Evolutionary conservation across 768 basidiomycete species (phyloP).

Genomic region (Gloeostereum incarnatum): DNA sequence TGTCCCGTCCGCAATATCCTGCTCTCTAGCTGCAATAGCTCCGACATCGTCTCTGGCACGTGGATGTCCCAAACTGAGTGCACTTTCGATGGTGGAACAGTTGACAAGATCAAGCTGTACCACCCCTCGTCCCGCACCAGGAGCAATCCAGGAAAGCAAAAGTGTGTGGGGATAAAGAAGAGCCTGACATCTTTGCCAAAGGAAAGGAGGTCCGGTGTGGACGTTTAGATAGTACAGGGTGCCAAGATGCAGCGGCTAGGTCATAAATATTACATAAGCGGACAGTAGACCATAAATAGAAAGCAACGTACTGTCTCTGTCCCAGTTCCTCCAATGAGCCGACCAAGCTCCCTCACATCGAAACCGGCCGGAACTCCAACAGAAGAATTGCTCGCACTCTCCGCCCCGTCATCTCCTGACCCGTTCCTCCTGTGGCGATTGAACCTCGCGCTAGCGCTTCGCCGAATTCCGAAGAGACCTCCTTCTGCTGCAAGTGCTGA

Average conservation of each 20-base stretch:
- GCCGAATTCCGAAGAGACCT: slow-evolving; percentile 43
- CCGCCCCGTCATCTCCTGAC: not conserved
- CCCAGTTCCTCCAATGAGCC: slow-evolving; percentile 5
- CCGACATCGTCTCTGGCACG: slow-evolving; percentile 81
- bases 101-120: slow-evolving; percentile 83
- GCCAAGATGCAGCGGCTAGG: slow-evolving; percentile 81
- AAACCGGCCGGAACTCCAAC: not conserved
- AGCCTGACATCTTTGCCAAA: slow-evolving; percentile 78
- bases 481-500: slow-evolving; percentile 15
- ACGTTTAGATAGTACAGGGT: slow-evolving; percentile 90
- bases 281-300: slow-evolving; percentile 3
- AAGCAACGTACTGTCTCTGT: slow-evolving; percentile 33
- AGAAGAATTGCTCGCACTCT: slow-evolving; percentile 2
- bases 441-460: slow-evolving; percentile 24
- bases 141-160: slow-evolving; percentile 79
- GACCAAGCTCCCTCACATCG: slow-evolving; percentile 5
- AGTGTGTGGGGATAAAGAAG: slow-evolving; percentile 79
- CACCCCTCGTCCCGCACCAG: slow-evolving; percentile 74
- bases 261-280: slow-evolving; percentile 9
- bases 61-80: slow-evolving; percentile 74
- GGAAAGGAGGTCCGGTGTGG: slow-evolving; percentile 68
- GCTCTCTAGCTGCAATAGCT: slow-evolving; percentile 65
- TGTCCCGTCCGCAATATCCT: slow-evolving; percentile 40
- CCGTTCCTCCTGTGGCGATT: too few species aligned
- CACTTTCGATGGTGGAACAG: slow-evolving; percentile 78